Conservation (phyloP, 164 flowering plant species). For the Sextonia rubra region DNA sequence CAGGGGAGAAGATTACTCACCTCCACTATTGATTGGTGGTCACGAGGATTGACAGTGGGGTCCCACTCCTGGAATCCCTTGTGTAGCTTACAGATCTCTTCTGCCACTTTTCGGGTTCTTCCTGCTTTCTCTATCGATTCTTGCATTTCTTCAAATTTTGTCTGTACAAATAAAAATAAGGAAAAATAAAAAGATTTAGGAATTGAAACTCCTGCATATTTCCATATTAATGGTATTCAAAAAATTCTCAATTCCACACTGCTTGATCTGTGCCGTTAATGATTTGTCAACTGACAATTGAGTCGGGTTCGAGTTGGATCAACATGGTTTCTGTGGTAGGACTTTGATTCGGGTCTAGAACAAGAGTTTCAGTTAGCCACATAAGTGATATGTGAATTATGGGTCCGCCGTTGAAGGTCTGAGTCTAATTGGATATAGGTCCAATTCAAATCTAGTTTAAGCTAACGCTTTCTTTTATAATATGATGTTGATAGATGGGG, state of each 20-base stretch:
- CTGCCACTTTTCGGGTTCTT: conserved; percentile 13
- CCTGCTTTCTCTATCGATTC: conserved; percentile 19
- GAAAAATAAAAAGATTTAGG: neutral
- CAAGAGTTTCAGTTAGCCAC: no score
- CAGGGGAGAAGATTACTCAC: conserved; percentile 9
- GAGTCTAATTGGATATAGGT: no score
- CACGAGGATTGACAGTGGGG: conserved; percentile 16
- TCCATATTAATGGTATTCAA: neutral
- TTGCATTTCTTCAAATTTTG: conserved; percentile 30
- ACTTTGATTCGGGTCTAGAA: no score
- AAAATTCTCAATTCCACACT: neutral
- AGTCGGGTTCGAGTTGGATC: no score
- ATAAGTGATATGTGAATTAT: no score
- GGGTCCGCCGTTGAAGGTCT: no score
- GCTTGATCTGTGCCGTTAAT: no score
- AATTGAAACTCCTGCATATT: neutral
- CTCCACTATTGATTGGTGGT: conserved; percentile 37
- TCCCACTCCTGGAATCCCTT: conserved; percentile 37
- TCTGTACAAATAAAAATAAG: conserved; percentile 5
- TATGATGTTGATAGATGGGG: no score
- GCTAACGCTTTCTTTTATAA: no score
- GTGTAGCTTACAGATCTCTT: conserved; percentile 19
- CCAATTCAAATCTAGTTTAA: no score
- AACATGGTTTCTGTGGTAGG: no score
- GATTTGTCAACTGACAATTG: no score